phyloP scores from a whole-genome alignment of 345 rosid species.

The Citrus trifoliata region DNA sequence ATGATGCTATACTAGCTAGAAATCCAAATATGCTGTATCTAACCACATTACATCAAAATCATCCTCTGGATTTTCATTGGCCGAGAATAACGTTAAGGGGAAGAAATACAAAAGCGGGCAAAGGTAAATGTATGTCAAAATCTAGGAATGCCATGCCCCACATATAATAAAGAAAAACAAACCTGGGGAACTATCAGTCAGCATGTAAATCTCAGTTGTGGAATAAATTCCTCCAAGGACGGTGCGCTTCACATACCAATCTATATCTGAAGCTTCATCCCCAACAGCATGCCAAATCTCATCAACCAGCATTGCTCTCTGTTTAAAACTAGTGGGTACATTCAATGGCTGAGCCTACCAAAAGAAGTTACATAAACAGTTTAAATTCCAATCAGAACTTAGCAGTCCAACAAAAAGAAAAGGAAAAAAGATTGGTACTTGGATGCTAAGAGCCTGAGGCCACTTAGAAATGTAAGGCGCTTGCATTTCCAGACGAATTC shows the following conservation, averaged over 20 bases:
- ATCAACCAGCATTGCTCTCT: constrained; percentile 79
- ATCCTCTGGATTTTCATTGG: not conserved
- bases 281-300: constrained; percentile 90
- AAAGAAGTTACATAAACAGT: not conserved
- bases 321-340: constrained; percentile 80
- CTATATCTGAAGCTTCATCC: constrained; percentile 67
- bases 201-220: constrained; percentile 92
- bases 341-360: constrained; percentile 80
- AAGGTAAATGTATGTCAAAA: not conserved
- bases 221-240: constrained; percentile 93
- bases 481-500: constrained; percentile 85
- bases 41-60: not conserved
- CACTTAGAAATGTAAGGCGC: constrained; percentile 86
- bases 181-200: constrained; percentile 92
- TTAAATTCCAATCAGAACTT: not conserved
- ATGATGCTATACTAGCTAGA: not conserved
- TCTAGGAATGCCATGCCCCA: not conserved
- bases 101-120: not conserved
- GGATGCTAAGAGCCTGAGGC: constrained; percentile 97
- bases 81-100: not conserved
- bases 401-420: not conserved
- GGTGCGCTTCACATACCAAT: constrained; percentile 91
- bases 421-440: constrained; percentile 30
- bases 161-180: constrained; percentile 3
- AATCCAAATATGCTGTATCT: not conserved